Base-by-base conservation (phyloP, 805 yeast species). In the Candida sakaeoensis region DNA sequence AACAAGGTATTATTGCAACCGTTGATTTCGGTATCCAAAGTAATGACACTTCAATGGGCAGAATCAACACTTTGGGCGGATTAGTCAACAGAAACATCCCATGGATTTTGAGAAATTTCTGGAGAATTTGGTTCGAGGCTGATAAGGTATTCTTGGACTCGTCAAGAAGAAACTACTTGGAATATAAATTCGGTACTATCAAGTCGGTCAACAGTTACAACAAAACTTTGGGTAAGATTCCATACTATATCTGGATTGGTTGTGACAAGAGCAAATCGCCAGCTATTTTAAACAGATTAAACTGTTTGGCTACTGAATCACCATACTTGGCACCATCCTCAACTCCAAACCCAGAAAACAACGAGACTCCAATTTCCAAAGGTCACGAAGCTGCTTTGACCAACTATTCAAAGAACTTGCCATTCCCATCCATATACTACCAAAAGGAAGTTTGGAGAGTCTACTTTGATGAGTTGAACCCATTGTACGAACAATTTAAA, bases 71-170 rank as follows among this genome's bases (percentile, higher is more conserved):
- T 7, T 62, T 85, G 25, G 95, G 95, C 38, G 93, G 95, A 7
- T 64, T 80, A 48, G 73, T 73, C 23, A 74, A 78, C 52, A 72
- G 95, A 53, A 84, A 84, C 56, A 80, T 77, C 45, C 82, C 87
- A 19, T 85, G 95, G 95, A 45, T 82, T 41, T 70, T 75, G 37
- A 72, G 95, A 56, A 83, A 86, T 22, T 86, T 85, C 57, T 85
- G 95, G 95, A 74, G 89, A 54, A 66, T 82, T 32, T 86, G 95
- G 95, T 85, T 86, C 59, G 95, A 85, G 60, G 82, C 82, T 39
- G 95, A 85, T 60, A 74, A 81, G 41, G 95, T 85, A 2, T 82
- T 78, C 52, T 71, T 85, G 49, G 95, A 85, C 55, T 79, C 89
- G 23, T 75, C 88, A 6, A 77, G 95, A 65, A 77, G 95, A 63